Conservation (phyloP, 164 flowering plant genomes). For the Pachysandra terminalis region DNA sequence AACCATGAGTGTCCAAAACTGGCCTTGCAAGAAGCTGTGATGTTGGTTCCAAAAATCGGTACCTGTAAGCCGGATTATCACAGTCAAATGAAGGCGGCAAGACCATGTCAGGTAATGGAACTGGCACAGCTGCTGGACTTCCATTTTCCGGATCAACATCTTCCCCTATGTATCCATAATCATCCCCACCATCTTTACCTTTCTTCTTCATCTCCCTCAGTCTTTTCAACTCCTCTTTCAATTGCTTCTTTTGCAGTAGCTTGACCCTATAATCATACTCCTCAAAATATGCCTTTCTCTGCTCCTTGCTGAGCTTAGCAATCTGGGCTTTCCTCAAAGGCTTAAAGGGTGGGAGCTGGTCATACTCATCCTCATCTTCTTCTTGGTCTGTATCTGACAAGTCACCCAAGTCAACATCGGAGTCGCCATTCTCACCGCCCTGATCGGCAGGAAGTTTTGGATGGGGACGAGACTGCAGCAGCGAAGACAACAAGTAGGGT, state of each 20-base stretch:
- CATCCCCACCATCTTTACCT: conserved; percentile 42
- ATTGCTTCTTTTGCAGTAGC: conserved; percentile 93
- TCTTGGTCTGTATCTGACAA: conserved; percentile 72
- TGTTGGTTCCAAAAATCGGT: conserved; percentile 81
- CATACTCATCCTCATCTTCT: conserved; percentile 86
- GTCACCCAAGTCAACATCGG: conserved; percentile 78
- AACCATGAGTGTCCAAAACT: conserved; percentile 83
- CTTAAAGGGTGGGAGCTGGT: conserved; percentile 93
- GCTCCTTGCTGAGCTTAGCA: conserved; percentile 78
- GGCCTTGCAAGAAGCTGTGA: conserved; percentile 90
- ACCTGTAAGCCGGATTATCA: conserved; percentile 79
- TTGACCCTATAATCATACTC: conserved; percentile 93
- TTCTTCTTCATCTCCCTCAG: conserved; percentile 67
- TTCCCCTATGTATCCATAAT: conserved; percentile 38
- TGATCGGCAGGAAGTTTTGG: conserved; percentile 79
- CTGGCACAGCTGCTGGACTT: conserved; percentile 79
- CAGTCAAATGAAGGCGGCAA: conserved; percentile 87
- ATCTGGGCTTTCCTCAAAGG: conserved; percentile 78
- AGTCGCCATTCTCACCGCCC: conserved; percentile 75
- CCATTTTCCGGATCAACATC: conserved; percentile 61
- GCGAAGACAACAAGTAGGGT: conserved; percentile 81
- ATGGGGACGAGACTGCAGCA: conserved; percentile 84
- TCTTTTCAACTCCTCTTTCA: conserved; percentile 82
- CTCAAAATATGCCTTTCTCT: conserved; percentile 84
- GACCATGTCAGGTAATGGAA: conserved; percentile 81